Base-by-base conservation (phyloP, 495 filamentous ascomycete genomes). In the Hypoxylon subgilvum region DNA sequence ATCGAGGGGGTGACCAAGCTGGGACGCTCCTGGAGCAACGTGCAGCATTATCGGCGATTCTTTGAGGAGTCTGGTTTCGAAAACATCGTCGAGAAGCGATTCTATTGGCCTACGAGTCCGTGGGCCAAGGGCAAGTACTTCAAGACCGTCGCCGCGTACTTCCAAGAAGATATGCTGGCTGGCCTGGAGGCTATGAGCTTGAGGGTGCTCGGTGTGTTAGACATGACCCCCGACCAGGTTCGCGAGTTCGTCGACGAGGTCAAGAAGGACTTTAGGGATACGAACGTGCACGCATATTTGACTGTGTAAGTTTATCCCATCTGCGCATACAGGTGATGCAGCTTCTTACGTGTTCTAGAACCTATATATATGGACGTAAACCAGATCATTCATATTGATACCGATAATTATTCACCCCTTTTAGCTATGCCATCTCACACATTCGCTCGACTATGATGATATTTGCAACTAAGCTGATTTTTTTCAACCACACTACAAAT, bases 51-150 rank as follows among this genome's bases (percentile, higher is more conserved):
- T 51, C 30, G 31, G 13, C 27, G 45, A 19, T 61, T 47, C 31
- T 62, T 69, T 30, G 42, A 56, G 19, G 54, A 61, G 30, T 58
- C 66, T 6, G 66, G 66, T 3, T 63, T 69, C 57, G 60, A 57
- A 41, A 34, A 63, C 43, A 48, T 72, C 7, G 61, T 63, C 23
- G 66, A 69, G 43, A 49, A 43, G 35, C 52, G 61, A 3, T 70
- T 67, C 39, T 70, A 67, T 55, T 72, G 70, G 70, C 70, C 70
- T 1, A 60, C 61, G 9, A 63, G 59, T 13, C 68, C 66, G 6
- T 72, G 70, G 70, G 68, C 70, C 0, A 69, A 67, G 41, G 70
- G 66, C 2, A 18, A 9, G 5, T 65, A 72, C 57, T 66, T 55
- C 36, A 70, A 72, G 60, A 68, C 59, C 10, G 38, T 69, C 28